Evolutionary conservation across 2,329 filamentous ascomycete genomes (phyloP).

Genomic region (Aspergillus intermedius): DNA sequence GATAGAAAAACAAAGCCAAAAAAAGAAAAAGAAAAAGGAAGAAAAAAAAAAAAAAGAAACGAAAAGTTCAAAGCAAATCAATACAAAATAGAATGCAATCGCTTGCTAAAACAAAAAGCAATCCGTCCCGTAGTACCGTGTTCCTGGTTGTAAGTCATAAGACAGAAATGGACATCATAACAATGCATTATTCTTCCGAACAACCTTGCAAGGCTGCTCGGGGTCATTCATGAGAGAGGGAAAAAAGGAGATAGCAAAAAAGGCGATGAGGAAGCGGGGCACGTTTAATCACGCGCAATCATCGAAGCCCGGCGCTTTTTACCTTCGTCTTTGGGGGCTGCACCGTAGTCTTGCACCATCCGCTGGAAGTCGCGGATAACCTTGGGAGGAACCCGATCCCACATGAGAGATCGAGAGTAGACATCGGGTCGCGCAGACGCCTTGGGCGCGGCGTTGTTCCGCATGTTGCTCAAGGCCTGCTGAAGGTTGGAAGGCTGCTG

Average conservation of each 20-base stretch:
- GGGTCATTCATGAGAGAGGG: neutral
- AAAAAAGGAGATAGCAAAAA: neutral
- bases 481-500: conserved; percentile 39
- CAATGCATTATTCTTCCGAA: neutral
- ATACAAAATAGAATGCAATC: neutral
- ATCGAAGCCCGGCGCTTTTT: neutral
- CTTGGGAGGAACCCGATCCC: conserved; percentile 87
- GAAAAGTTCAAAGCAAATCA: neutral
- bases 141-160: neutral
- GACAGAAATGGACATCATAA: neutral
- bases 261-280: neutral
- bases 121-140: neutral
- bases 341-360: conserved; percentile 71
- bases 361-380: conserved; percentile 89
- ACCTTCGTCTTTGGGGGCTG: conserved; percentile 27
- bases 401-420: conserved; percentile 85
- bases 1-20: neutral
- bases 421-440: conserved; percentile 60
- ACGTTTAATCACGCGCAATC: neutral
- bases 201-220: neutral
- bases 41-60: neutral
- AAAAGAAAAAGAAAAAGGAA: neutral
- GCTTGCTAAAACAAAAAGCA: neutral
- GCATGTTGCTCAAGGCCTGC: conserved; percentile 71
- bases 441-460: conserved; percentile 58